Percentiles rank a stretch among this genome's conserved stretches.
Evolutionary conservation across 2,329 filamentous ascomycete genomes (phyloP).

Genomic region (Trichoderma pleuroti): DNA sequence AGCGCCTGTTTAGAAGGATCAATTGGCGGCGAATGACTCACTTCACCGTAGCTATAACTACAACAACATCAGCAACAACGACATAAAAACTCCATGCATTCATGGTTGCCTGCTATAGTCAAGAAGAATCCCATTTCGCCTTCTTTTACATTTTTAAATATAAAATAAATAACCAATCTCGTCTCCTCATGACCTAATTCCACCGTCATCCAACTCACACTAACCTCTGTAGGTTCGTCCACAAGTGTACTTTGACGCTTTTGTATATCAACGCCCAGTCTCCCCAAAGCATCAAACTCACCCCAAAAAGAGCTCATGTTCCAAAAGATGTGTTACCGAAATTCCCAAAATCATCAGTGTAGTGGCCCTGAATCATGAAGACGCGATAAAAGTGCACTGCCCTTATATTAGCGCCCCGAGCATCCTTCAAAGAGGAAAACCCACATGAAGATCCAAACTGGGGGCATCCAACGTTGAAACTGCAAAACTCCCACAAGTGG

Average conservation of each 20-base stretch:
- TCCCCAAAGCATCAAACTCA: neutral
- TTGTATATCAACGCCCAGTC: neutral
- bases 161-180: neutral
- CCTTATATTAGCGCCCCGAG: neutral
- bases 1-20: neutral
- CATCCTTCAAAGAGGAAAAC: neutral
- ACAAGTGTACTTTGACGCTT: too few species aligned
- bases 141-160: neutral
- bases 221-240: neutral
- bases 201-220: neutral
- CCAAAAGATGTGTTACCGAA: neutral
- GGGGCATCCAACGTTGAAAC: neutral
- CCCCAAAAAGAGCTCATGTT: neutral
- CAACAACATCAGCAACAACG: neutral
- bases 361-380: neutral
- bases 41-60: neutral
- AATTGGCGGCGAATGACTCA: neutral
- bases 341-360: neutral
- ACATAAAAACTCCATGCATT: neutral
- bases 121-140: neutral
- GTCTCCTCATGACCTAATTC: neutral
- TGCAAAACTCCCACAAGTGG: neutral
- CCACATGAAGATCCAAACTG: constrained; percentile 1
- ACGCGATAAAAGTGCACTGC: neutral
- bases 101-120: neutral